These are phyloP conservation scores for Staphylotrichum longicolle DNA, from an alignment of 495 filamentous ascomycete species.

Conservation along the genomic window DNA sequence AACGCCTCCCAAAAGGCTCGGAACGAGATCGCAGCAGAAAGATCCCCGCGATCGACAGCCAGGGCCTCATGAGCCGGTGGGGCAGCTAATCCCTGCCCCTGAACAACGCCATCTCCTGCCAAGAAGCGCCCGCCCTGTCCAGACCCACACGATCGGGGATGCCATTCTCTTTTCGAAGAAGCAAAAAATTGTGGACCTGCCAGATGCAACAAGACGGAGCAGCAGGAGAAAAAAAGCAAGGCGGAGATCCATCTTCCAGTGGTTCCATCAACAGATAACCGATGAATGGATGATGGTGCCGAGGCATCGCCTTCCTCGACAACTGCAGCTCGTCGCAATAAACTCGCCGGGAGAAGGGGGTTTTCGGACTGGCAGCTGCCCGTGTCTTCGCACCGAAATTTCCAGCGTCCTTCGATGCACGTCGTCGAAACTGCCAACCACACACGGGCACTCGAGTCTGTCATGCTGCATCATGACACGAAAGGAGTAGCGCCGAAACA, in stretches of 20 bases:
- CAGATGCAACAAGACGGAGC: not conserved
- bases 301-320: too few relatives aligned
- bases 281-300: too few relatives aligned
- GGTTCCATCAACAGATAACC: too few relatives aligned
- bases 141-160: slow-evolving; percentile 4
- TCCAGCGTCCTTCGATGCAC: too few relatives aligned
- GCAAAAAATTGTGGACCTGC: slow-evolving; percentile 4
- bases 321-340: too few relatives aligned
- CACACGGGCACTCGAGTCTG: not conserved
- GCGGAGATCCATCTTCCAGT: not conserved
- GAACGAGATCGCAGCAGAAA: too few relatives aligned
- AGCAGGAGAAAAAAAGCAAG: slow-evolving; percentile 6
- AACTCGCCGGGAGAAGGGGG: too few relatives aligned
- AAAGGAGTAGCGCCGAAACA: slow-evolving; percentile 7
- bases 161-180: slow-evolving; percentile 3
- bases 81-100: not conserved
- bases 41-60: too few relatives aligned
- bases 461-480: not conserved
- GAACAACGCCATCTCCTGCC: slow-evolving; percentile 4
- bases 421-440: too few relatives aligned
- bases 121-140: not conserved
- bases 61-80: not conserved
- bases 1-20: too few relatives aligned
- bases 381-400: not conserved
- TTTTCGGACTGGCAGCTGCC: too few relatives aligned